Evolutionary conservation across 192 early-diverging fungal species (phyloP).

Genomic region (Entomortierella parvispora): DNA sequence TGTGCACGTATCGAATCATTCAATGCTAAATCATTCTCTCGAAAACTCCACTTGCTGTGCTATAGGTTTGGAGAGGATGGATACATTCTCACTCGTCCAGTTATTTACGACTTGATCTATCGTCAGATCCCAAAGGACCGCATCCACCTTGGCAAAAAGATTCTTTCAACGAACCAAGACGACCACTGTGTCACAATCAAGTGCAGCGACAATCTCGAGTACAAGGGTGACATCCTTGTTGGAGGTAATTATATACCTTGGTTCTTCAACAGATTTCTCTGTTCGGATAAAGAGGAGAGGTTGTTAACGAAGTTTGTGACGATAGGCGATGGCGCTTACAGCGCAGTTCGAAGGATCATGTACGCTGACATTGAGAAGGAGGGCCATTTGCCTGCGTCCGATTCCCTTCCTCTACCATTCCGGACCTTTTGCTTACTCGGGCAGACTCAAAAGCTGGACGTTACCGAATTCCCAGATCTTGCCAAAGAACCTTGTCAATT

Average conservation of each 20-base stretch:
- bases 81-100: slow-evolving; percentile 12
- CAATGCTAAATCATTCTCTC: slow-evolving; percentile 2
- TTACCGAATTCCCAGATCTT: slow-evolving; percentile 16
- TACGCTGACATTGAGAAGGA: background rate
- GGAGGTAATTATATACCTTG: slow-evolving; percentile 8
- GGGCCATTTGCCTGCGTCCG: slow-evolving; percentile 16
- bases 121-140: slow-evolving; percentile 12
- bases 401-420: slow-evolving; percentile 3
- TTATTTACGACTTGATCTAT: slow-evolving; percentile 14
- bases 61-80: slow-evolving; percentile 16
- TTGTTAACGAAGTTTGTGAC: slow-evolving; percentile 3
- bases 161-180: slow-evolving; percentile 10
- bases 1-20: slow-evolving; percentile 3
- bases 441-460: slow-evolving; percentile 11
- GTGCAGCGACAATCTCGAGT: slow-evolving; percentile 10
- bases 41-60: slow-evolving; percentile 5
- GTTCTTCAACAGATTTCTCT: background rate
- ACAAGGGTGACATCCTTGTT: slow-evolving; percentile 25
- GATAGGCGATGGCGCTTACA: slow-evolving; percentile 25
- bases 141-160: slow-evolving; percentile 19
- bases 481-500: slow-evolving; percentile 19
- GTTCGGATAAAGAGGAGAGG: background rate
- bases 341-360: slow-evolving; percentile 11
- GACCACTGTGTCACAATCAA: slow-evolving; percentile 5
- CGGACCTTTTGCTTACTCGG: slow-evolving; percentile 16